Evolutionary conservation across 345 rosid genomes (phyloP).

Genomic region (Gossypium bickii): DNA sequence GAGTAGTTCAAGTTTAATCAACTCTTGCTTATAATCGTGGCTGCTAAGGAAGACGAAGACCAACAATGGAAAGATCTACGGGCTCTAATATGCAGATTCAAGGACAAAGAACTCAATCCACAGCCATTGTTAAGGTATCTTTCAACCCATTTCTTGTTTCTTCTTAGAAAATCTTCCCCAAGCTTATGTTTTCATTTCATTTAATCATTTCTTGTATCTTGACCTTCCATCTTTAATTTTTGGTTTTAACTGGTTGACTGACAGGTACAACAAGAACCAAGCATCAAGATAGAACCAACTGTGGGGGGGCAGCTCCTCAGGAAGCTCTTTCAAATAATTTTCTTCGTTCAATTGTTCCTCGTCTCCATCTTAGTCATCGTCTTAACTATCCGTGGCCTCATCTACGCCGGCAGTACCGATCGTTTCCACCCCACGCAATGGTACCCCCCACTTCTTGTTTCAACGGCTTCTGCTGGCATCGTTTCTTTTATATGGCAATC

Average conservation of each 20-base stretch:
- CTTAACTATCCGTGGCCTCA: slow-evolving; percentile 57
- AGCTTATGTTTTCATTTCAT: too few species aligned
- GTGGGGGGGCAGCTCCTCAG: slow-evolving; percentile 37
- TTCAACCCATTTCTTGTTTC: slow-evolving; percentile 1
- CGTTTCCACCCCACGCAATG: slow-evolving; percentile 64
- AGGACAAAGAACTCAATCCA: slow-evolving; percentile 26
- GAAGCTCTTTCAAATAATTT: slow-evolving; percentile 48
- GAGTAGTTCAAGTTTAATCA: not conserved
- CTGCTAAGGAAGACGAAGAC: not conserved
- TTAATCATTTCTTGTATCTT: too few species aligned
- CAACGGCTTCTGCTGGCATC: slow-evolving; percentile 47
- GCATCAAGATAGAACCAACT: slow-evolving; percentile 23
- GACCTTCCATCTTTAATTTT: too few species aligned
- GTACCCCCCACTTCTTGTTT: slow-evolving; percentile 69
- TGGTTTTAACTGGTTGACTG: not conserved
- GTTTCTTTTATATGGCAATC: slow-evolving; percentile 53
- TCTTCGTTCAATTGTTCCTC: slow-evolving; percentile 53
- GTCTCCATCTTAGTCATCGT: slow-evolving; percentile 44
- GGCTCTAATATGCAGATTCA: slow-evolving; percentile 29
- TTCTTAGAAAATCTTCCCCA: not conserved
- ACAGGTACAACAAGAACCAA: slow-evolving; percentile 51
- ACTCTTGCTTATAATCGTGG: slow-evolving; percentile 1
- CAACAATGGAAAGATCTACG: slow-evolving; percentile 12
- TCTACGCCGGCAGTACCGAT: slow-evolving; percentile 37
- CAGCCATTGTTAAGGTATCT: slow-evolving; percentile 39